Evolutionary conservation across 192 early-diverging fungal species (phyloP).

Genomic region (Globomyces pollinis-pini): DNA sequence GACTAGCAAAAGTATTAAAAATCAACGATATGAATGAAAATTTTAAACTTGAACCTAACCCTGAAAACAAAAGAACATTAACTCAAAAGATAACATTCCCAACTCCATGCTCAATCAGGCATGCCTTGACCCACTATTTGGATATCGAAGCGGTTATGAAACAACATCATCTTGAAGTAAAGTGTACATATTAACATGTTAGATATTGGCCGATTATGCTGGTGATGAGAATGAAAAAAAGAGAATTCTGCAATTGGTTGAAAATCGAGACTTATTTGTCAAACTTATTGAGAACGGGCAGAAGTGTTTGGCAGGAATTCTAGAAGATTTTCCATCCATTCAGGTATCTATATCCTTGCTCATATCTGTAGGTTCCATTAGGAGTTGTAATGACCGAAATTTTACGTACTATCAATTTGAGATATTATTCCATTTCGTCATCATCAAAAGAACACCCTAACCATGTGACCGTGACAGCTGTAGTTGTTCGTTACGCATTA

Average conservation of each 20-base stretch:
- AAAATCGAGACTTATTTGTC: conserved; percentile 35
- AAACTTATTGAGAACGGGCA: conserved; percentile 29
- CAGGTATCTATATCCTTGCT: not conserved
- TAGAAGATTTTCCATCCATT: conserved; percentile 51
- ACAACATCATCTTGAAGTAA: conserved; percentile 50
- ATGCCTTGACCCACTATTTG: conserved; percentile 84
- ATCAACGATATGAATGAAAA: conserved; percentile 62
- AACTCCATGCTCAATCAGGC: conserved; percentile 66
- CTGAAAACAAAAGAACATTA: conserved; percentile 40
- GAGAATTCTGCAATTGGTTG: conserved; percentile 25
- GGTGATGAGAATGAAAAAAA: conserved; percentile 27
- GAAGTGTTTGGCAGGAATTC: conserved; percentile 66
- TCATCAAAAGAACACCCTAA: conserved; percentile 69
- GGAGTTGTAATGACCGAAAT: conserved; percentile 72
- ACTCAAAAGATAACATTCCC: conserved; percentile 86
- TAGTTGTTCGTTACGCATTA: conserved; percentile 77
- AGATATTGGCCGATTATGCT: conserved; percentile 44
- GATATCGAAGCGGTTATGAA: conserved; percentile 68
- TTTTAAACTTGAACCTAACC: conserved; percentile 59
- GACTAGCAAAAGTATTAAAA: conserved; percentile 37
- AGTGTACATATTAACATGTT: not conserved
- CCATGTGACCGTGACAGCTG: conserved; percentile 77
- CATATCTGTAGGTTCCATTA: conserved; percentile 60
- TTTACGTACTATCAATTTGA: conserved; percentile 71
- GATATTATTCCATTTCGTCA: conserved; percentile 98